These are phyloP conservation scores for Cinnamomum micranthum DNA, from an alignment of 164 flowering plant species.

Conservation along the genomic window DNA sequence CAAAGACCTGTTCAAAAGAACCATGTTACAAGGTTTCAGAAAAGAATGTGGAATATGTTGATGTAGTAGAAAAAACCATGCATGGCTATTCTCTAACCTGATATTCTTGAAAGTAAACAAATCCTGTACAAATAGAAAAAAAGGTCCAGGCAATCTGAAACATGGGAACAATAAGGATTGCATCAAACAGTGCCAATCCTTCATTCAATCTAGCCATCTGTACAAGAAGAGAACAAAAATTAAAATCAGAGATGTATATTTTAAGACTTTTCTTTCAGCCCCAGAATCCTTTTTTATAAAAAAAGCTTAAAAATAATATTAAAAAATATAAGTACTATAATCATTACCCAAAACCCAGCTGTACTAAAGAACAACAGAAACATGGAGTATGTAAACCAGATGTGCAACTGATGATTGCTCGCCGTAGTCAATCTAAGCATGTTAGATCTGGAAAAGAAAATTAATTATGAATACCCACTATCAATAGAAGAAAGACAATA, in stretches of 20 bases:
- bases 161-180: slow-evolving; percentile 96
- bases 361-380: slow-evolving; percentile 84
- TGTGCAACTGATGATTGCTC: slow-evolving; percentile 69
- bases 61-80: slow-evolving; percentile 1
- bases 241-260: background rate
- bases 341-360: slow-evolving; percentile 93
- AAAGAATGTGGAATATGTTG: background rate
- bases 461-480: background rate
- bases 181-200: slow-evolving; percentile 88
- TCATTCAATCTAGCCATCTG: slow-evolving; percentile 98
- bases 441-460: slow-evolving; percentile 58
- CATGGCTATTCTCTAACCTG: slow-evolving; percentile 47
- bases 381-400: slow-evolving; percentile 96
- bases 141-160: slow-evolving; percentile 98
- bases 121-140: slow-evolving; percentile 96
- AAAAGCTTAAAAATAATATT: too few relatives aligned
- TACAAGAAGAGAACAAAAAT: slow-evolving; percentile 4
- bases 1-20: slow-evolving; percentile 60
- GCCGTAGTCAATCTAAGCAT: slow-evolving; percentile 80
- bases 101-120: slow-evolving; percentile 92
- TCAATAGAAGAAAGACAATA: too few relatives aligned
- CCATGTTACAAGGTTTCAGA: background rate
- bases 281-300: too few relatives aligned
- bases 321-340: background rate
- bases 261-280: too few relatives aligned